Evolutionary conservation across 139 green algal genomes (phyloP).

Genomic region (Chlamydomonas asymmetrica): DNA sequence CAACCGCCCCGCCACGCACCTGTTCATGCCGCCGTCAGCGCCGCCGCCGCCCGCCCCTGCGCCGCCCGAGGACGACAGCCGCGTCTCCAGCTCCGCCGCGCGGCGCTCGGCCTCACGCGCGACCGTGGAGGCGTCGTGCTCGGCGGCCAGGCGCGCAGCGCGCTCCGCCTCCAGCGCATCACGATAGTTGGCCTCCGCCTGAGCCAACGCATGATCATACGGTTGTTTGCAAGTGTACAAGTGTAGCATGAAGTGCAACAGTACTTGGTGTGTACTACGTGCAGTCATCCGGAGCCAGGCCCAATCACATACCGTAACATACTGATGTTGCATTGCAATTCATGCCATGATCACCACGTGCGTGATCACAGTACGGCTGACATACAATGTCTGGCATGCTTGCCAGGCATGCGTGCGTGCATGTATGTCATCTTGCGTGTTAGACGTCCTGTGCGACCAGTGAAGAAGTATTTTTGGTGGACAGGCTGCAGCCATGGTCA

Average conservation of each 20-base stretch:
- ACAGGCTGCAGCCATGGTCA: too few relatives aligned
- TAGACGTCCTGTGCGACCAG: too few relatives aligned
- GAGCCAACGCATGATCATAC: neutral
- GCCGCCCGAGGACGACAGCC: constrained; percentile 28
- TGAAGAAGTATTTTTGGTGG: too few relatives aligned
- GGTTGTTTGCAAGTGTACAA: too few relatives aligned
- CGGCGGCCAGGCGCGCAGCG: constrained; percentile 48
- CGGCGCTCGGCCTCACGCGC: constrained; percentile 36
- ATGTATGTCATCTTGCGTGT: neutral
- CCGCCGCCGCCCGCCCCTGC: constrained; percentile 1
- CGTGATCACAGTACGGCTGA: too few relatives aligned
- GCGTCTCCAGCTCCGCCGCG: constrained; percentile 34
- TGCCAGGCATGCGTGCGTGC: neutral
- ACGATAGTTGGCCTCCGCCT: constrained; percentile 44
- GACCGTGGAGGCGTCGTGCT: constrained; percentile 45
- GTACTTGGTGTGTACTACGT: too few relatives aligned
- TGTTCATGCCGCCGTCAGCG: neutral
- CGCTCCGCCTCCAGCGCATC: constrained; percentile 54
- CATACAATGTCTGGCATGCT: too few relatives aligned
- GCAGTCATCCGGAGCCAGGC: too few relatives aligned
- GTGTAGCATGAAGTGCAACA: too few relatives aligned
- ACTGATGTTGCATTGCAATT: too few relatives aligned
- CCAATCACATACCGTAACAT: too few relatives aligned
- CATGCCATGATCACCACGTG: too few relatives aligned
- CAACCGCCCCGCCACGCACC: neutral